Base-by-base conservation (phyloP, 257 asterid species). In the Solanum arcanum region DNA sequence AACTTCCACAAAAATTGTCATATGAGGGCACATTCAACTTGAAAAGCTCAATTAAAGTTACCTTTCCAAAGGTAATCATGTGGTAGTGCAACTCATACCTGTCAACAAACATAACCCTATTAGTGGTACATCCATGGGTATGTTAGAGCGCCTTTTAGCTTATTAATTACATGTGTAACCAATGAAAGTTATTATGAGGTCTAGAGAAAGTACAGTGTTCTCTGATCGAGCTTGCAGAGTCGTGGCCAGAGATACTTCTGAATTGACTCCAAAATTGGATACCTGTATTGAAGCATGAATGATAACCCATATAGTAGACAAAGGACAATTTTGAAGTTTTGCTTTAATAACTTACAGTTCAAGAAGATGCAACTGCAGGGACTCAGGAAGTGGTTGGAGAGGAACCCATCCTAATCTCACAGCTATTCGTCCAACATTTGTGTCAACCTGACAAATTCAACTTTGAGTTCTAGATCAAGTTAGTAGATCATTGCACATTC, bases 391-490 rank as follows among this genome's bases (percentile, higher is more conserved):
- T 72, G 98, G 98, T 88, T 92, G 99, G 49, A 97, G 96, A 90
- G 99, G 99, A 86, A 97, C 99, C 99, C 99, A 97, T 76, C 99
- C 99, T 62, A 97, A 96, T 85, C 99, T 94, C 88, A 95, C 98
- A 64, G 97, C 98, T 86, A 97, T 97, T 74, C 99, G 94, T 39
- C 98, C 99, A 78, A 97, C 99, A 90, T 97, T 97, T 12, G 98
- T 97, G 90, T 97, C 99, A 89, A 97, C 99, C 99, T 97, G 88
- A 90, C 70, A 89, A 70, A 88, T 13, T 70, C 60, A 92, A 86
- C 80, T 73, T 59, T 90, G 68, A 89, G 91, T 66, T 46, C 83
- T 78, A 85, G 75, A 78, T 70, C 46, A 83, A 86, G 49, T 81
- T 80, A 86, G 56, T 78, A 86, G 64, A 68, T 87, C 74, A 89